Conservation (phyloP, 2,329 filamentous ascomycete species). For the Cladosporium austrohemisphaericum region DNA sequence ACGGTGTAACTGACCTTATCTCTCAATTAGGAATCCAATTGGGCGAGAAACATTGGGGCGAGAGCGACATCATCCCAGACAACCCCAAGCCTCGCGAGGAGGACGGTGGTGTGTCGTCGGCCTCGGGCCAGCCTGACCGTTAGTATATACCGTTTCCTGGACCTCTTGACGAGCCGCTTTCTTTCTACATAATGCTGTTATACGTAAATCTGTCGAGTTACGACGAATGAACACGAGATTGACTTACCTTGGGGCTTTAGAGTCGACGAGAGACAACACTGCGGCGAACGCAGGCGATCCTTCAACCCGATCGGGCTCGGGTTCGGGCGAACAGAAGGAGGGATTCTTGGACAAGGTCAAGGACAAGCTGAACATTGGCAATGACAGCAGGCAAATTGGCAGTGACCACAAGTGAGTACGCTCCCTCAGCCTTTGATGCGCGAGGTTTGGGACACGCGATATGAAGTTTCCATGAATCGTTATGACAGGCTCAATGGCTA, state of each 20-base stretch:
- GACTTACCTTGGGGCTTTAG: not conserved
- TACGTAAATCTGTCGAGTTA: no score
- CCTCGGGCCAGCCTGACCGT: slow-evolving; percentile 28
- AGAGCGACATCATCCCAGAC: slow-evolving; percentile 33
- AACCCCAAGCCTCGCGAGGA: slow-evolving; percentile 20
- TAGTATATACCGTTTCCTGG: slow-evolving; percentile 16
- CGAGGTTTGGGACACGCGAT: no score
- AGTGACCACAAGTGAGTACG: no score
- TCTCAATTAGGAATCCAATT: slow-evolving; percentile 29
- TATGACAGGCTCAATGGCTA: no score
- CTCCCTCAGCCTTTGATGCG: no score
- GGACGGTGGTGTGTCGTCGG: slow-evolving; percentile 19
- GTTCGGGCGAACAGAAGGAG: slow-evolving; percentile 21
- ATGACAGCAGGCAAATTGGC: slow-evolving; percentile 7
- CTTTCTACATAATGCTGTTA: not conserved
- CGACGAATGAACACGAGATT: no score
- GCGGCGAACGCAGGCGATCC: slow-evolving; percentile 25
- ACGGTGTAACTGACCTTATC: no score
- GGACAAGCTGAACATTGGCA: slow-evolving; percentile 26
- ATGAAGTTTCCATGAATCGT: no score
- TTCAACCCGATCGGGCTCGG: slow-evolving; percentile 4
- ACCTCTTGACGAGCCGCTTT: not conserved
- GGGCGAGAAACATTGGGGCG: slow-evolving; percentile 34
- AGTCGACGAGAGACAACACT: slow-evolving; percentile 20
- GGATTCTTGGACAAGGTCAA: slow-evolving; percentile 28